These are phyloP conservation scores for Leptographium galeiforme DNA, from an alignment of 2,329 filamentous ascomycete genomes.

Conservation along the genomic window DNA sequence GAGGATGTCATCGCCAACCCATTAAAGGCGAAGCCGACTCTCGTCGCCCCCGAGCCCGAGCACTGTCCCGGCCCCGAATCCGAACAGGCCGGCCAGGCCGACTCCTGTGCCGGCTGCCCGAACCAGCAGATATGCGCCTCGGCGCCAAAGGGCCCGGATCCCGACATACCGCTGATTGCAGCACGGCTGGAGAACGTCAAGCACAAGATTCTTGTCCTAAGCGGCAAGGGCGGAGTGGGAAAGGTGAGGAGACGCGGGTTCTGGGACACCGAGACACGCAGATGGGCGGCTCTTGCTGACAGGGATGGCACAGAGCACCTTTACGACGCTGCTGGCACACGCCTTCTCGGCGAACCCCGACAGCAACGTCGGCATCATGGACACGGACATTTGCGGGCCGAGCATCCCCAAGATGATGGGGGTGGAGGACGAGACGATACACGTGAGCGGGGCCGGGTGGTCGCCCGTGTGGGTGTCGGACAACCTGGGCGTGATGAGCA, in stretches of 20 bases:
- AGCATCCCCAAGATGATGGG: conserved; percentile 99
- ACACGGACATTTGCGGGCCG: conserved; percentile 94
- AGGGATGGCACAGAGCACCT: conserved; percentile 8
- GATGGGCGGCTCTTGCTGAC: not conserved
- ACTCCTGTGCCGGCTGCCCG: conserved; percentile 87
- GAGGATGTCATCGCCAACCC: conserved; percentile 63
- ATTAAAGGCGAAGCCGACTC: conserved; percentile 63
- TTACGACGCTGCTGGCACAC: conserved; percentile 35
- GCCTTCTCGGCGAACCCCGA: conserved; percentile 79
- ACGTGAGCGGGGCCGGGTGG: conserved; percentile 81
- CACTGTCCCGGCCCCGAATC: conserved; percentile 90
- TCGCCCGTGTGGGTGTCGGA: conserved; percentile 91
- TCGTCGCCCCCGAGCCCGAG: conserved; percentile 91
- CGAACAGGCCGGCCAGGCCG: conserved; percentile 52
- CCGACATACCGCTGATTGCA: conserved; percentile 81
- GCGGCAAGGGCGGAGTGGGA: conserved; percentile 90
- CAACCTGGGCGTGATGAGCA: conserved; percentile 90
- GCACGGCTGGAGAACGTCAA: conserved; percentile 66
- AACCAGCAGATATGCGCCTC: conserved; percentile 94
- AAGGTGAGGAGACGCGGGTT: conserved; percentile 33
- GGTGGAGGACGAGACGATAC: conserved; percentile 84
- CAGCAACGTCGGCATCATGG: conserved; percentile 83
- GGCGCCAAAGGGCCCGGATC: conserved; percentile 87
- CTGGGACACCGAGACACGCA: not conserved
- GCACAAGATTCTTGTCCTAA: conserved; percentile 87